Base-by-base conservation (phyloP, 139 green algal genomes). In the Chlamydomonas asymmetrica region DNA sequence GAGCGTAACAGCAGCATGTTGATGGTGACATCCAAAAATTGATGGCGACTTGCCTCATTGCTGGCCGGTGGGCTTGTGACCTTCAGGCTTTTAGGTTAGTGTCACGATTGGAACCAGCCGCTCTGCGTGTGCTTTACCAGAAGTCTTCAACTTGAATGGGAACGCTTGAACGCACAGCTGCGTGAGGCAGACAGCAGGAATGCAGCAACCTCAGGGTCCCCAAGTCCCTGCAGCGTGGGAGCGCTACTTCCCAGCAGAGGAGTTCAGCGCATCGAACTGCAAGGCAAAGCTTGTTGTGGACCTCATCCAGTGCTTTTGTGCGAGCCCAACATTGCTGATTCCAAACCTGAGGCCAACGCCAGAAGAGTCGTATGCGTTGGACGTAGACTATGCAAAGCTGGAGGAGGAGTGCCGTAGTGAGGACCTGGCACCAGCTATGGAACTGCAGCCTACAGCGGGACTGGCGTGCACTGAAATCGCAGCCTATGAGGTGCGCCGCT, bases 401-500 rank as follows among this genome's bases (percentile, higher is more conserved):
- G 40, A 59, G 3, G 29, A 57, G 40, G 20, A 39, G 4, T 76
- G 38, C 7, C 59, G 72, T 16, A 79, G 75, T 38, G 35, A 48
- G 4, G 84, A 95, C 62, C 70, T 94, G n/a, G 66, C 43, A 1
- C 79, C 79, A 0, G 90, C 90, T 1, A 41, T 94, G 43, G 66
- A 86, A 10, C 50, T 82, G 31, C 79, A 88, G 39, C 88, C 90
- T 4, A 39, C 73, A 9, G 90, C 91, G 61, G 90, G 66, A 4
- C 62, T 94, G 23, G 57, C 56, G 3, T 95, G 90, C 63, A 43
- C 95, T 0, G 56, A 54, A 0, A 83, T 82, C 23, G 89, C 90
- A 7, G 78, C 70, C 1, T 82, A 89, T 38, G 80, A 92, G 81
- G 89, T 87, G 32, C 20, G 63, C 18, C 3, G 5, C 2, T 7